phyloP scores from a whole-genome alignment of 495 filamentous ascomycete genomes.

The Penicillium macrosclerotiorum region DNA sequence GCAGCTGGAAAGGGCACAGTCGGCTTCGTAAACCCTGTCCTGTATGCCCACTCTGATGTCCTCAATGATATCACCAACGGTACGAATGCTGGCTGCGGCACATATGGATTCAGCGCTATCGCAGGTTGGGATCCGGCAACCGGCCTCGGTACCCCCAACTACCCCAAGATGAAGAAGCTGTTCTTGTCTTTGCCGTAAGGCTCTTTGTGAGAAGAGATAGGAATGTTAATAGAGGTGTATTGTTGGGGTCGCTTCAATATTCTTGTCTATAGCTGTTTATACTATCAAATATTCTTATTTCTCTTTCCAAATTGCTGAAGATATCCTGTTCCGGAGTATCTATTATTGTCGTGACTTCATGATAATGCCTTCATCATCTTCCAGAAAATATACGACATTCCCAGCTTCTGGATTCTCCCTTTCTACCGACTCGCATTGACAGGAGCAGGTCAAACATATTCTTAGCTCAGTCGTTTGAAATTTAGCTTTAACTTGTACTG shows the following conservation, averaged over 20 bases:
- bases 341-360: too few relatives aligned
- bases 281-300: neutral
- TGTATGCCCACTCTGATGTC: conserved; percentile 46
- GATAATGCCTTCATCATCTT: neutral
- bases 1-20: conserved; percentile 44
- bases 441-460: too few relatives aligned
- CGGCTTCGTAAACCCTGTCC: conserved; percentile 52
- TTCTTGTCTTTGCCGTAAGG: conserved; percentile 32
- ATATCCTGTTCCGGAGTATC: too few relatives aligned
- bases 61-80: conserved; percentile 52
- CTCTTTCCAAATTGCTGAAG: too few relatives aligned
- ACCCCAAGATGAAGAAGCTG: conserved; percentile 43
- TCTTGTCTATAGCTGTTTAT: neutral
- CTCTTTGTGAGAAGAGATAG: too few relatives aligned
- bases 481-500: too few relatives aligned
- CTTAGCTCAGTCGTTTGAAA: too few relatives aligned
- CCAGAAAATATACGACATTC: too few relatives aligned
- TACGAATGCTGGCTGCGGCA: conserved; percentile 46
- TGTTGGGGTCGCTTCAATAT: neutral
- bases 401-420: too few relatives aligned
- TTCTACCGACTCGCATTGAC: too few relatives aligned
- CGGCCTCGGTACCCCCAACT: conserved; percentile 54
- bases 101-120: conserved; percentile 48
- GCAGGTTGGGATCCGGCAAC: conserved; percentile 54
- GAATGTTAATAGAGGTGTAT: neutral